phyloP scores from a whole-genome alignment of 2,329 filamentous ascomycete genomes.

The Helotiales sp. region DNA sequence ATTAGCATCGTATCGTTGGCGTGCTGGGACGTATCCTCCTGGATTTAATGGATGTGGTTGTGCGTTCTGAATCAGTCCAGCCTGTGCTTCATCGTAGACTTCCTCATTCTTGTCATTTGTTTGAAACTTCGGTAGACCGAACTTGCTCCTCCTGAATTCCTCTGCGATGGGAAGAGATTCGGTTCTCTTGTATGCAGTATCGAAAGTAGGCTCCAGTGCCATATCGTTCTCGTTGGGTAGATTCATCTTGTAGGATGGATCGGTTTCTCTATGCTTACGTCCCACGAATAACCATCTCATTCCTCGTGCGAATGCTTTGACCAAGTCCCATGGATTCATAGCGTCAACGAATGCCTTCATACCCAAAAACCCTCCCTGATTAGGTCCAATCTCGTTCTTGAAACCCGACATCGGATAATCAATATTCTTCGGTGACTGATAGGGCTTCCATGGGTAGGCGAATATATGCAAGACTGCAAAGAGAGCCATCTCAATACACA shows the following conservation, averaged over 20 bases:
- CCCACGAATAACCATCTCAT: constrained; percentile 77
- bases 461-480: constrained; percentile 79
- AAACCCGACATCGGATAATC: constrained; percentile 44
- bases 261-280: constrained; percentile 57
- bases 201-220: constrained; percentile 15
- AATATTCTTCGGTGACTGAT: constrained; percentile 48
- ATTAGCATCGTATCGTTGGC: constrained; percentile 31
- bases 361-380: constrained; percentile 65
- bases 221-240: constrained; percentile 7
- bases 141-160: constrained; percentile 33
- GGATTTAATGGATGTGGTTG: constrained; percentile 31
- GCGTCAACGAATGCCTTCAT: constrained; percentile 67
- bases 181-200: constrained; percentile 19
- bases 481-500: constrained; percentile 82
- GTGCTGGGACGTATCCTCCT: constrained; percentile 29
- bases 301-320: constrained; percentile 76
- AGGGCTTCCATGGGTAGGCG: constrained; percentile 77
- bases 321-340: constrained; percentile 78
- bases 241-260: constrained; percentile 47
- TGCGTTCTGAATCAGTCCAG: constrained; percentile 32
- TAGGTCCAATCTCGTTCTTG: constrained; percentile 46
- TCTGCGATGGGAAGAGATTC: constrained; percentile 31
- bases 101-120: neutral
- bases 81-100: constrained; percentile 27
- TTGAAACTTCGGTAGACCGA: constrained; percentile 24